These are phyloP conservation scores for Sclerotinia trifoliorum DNA, from an alignment of 2,329 filamentous ascomycete genomes.

Conservation along the genomic window DNA sequence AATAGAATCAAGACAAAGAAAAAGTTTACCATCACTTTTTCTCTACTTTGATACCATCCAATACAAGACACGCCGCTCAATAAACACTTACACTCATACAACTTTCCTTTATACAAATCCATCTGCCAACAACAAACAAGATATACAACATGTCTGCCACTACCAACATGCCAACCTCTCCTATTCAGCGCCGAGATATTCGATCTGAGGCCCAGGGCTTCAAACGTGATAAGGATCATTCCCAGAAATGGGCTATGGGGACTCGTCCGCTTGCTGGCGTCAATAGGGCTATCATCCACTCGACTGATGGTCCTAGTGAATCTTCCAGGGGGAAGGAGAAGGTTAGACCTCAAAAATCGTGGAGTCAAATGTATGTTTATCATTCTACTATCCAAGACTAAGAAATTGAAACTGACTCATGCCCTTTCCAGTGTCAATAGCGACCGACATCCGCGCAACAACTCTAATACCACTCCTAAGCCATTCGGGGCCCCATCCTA, in stretches of 20 bases:
- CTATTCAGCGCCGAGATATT: conserved; percentile 36
- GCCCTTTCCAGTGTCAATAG: conserved; percentile 32
- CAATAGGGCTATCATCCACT: conserved; percentile 13
- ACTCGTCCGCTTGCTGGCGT: conserved; percentile 31
- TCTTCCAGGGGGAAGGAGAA: conserved; percentile 28
- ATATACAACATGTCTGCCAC: conserved; percentile 28
- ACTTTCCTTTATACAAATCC: not conserved
- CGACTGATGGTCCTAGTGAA: conserved; percentile 7
- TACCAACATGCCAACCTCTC: conserved; percentile 32
- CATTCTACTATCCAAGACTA: not conserved
- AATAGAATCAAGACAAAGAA: conserved; percentile 20
- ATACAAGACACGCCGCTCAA: not conserved
- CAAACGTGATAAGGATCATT: conserved; percentile 39
- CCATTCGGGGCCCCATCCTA: conserved; percentile 32
- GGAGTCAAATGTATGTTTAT: conserved; percentile 28
- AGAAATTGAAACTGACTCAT: conserved; percentile 12
- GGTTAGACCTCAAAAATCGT: conserved; percentile 34
- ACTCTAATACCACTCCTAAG: conserved; percentile 25
- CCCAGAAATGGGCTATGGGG: conserved; percentile 37
- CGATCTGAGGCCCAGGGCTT: conserved; percentile 35
- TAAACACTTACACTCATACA: not conserved
- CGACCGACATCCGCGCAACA: conserved; percentile 31
- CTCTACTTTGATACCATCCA: not conserved
- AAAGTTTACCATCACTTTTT: not conserved
- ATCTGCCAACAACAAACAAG: not conserved